Evolutionary conservation across 2,329 filamentous ascomycete genomes (phyloP).

Genomic region (Pseudogymnoascus sp.): DNA sequence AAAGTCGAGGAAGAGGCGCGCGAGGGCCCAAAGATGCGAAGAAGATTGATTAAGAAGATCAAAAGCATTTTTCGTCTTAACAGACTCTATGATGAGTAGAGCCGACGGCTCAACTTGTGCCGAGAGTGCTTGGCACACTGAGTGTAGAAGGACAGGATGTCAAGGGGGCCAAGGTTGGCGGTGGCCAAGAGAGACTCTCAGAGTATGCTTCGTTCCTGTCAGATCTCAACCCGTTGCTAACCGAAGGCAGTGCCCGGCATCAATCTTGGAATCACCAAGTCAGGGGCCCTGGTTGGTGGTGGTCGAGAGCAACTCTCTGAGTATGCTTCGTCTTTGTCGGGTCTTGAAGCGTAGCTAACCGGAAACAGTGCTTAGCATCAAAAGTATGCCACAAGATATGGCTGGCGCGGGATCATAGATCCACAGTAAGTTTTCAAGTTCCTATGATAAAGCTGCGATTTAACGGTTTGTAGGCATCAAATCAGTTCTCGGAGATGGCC

Average conservation of each 20-base stretch:
- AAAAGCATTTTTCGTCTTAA: not conserved
- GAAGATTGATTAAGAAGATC: slow-evolving; percentile 4
- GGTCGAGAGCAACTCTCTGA: not conserved
- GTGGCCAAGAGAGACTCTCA: not conserved
- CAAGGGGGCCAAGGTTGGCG: slow-evolving; percentile 1
- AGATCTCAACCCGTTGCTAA: not conserved
- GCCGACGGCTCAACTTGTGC: not conserved
- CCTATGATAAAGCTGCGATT: not conserved
- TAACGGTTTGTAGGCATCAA: not conserved
- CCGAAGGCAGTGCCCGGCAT: not conserved
- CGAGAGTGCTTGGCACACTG: slow-evolving; percentile 4
- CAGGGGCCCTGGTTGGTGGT: not conserved
- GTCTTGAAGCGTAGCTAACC: not conserved
- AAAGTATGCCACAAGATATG: not conserved
- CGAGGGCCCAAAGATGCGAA: not conserved
- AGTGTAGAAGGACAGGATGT: not conserved
- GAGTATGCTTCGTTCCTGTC: not conserved
- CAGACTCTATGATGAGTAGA: slow-evolving; percentile 6
- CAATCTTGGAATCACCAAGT: not conserved
- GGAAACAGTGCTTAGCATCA: not conserved
- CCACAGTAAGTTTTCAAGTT: not conserved
- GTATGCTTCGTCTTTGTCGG: not conserved
- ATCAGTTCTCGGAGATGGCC: slow-evolving; percentile 3
- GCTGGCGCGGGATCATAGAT: not conserved
- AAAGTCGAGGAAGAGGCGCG: not conserved